Conservation (phyloP, 768 basidiomycete genomes). For the Tylopilus balloui region DNA sequence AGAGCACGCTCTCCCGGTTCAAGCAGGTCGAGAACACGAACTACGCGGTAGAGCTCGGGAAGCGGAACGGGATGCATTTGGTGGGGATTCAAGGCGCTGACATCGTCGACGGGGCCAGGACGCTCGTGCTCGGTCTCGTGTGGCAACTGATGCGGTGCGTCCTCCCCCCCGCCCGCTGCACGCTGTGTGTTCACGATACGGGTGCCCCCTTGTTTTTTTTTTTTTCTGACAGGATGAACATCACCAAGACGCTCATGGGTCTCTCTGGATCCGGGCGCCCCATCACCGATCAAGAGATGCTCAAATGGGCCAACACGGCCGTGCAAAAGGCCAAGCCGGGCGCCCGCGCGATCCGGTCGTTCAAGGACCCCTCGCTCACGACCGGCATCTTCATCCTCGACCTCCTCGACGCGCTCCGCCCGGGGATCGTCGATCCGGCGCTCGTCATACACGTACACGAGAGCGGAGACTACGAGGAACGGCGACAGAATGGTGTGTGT, state of each 20-base stretch:
- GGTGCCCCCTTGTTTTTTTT: too few relatives aligned
- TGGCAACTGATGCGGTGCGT: constrained; percentile 95
- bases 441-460: constrained; percentile 64
- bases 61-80: constrained; percentile 89
- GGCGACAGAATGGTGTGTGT: constrained; percentile 81
- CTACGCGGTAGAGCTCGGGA: constrained; percentile 89
- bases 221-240: constrained; percentile 76
- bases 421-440: constrained; percentile 91
- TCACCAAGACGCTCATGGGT: constrained; percentile 81
- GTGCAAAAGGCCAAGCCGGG: constrained; percentile 66
- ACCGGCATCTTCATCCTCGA: constrained; percentile 93
- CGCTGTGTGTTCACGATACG: too few relatives aligned
- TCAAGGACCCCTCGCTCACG: constrained; percentile 88
- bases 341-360: constrained; percentile 72
- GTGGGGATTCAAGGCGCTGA: constrained; percentile 98
- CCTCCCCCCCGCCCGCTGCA: too few relatives aligned
- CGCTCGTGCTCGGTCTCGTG: constrained; percentile 90
- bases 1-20: constrained; percentile 85
- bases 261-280: constrained; percentile 73
- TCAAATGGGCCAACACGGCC: constrained; percentile 92
- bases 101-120: constrained; percentile 91
- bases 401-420: constrained; percentile 83
- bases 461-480: constrained; percentile 74
- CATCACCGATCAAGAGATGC: constrained; percentile 87
- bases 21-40: constrained; percentile 99